phyloP scores from a whole-genome alignment of 2,329 filamentous ascomycete genomes.

The Curvularia lunata region DNA sequence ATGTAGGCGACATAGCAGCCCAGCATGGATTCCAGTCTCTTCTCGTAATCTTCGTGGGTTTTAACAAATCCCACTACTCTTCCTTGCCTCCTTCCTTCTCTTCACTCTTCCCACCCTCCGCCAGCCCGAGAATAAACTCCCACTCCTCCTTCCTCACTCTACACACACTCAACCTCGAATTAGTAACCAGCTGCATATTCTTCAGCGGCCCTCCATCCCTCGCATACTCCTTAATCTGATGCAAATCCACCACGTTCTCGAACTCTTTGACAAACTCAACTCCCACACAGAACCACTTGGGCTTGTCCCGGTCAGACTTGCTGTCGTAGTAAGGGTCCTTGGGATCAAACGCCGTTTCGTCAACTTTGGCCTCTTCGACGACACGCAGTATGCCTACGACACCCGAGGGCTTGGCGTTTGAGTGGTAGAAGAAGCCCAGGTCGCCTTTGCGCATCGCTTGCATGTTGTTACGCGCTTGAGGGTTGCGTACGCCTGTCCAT shows the following conservation, averaged over 20 bases:
- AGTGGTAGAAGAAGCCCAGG: conserved; percentile 96
- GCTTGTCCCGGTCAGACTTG: conserved; percentile 70
- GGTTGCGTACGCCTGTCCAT: conserved; percentile 74
- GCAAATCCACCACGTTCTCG: conserved; percentile 69
- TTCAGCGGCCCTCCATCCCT: conserved; percentile 63
- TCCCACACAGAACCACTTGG: conserved; percentile 88
- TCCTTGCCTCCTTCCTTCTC: conserved; percentile 1
- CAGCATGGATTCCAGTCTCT: neutral
- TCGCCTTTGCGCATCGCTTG: conserved; percentile 90
- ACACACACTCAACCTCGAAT: conserved; percentile 81
- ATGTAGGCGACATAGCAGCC: neutral
- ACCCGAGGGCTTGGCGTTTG: conserved; percentile 86
- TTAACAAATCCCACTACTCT: neutral
- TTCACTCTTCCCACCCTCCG: conserved; percentile 28
- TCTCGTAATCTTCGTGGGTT: neutral
- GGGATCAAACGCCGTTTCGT: conserved; percentile 76
- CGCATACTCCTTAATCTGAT: conserved; percentile 71
- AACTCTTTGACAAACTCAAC: conserved; percentile 89
- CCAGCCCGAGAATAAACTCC: conserved; percentile 65
- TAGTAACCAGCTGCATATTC: conserved; percentile 82
- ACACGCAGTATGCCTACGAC: conserved; percentile 91
- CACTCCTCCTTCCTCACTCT: conserved; percentile 70
- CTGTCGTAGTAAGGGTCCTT: conserved; percentile 83
- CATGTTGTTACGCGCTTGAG: conserved; percentile 81
- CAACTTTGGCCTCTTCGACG: conserved; percentile 80